These are phyloP conservation scores for Kodamaea leandrae DNA, from an alignment of 805 yeast species.

Conservation along the genomic window DNA sequence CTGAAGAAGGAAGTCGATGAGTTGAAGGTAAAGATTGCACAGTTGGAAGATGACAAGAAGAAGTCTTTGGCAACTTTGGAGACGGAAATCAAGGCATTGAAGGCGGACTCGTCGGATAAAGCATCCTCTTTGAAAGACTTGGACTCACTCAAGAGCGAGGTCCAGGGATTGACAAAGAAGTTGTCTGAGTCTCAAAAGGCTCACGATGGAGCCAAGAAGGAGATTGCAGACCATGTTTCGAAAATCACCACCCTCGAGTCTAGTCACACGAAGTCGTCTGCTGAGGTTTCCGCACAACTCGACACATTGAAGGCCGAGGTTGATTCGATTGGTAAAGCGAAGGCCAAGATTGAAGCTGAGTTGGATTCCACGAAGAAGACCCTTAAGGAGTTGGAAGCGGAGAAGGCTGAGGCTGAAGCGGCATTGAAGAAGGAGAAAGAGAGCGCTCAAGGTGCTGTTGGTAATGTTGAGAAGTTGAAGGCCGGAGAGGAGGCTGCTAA, in stretches of 20 bases:
- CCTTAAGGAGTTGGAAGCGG: background rate
- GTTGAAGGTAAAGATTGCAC: background rate
- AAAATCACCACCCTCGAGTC: slow-evolving; percentile 2
- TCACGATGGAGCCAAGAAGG: background rate
- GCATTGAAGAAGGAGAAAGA: background rate
- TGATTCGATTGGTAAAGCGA: background rate
- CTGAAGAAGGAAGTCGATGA: slow-evolving; percentile 4
- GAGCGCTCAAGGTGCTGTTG: background rate
- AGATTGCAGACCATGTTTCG: background rate
- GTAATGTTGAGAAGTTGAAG: background rate
- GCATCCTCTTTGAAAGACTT: slow-evolving; percentile 1
- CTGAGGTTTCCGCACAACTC: background rate
- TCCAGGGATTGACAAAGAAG: background rate
- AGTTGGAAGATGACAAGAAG: background rate
- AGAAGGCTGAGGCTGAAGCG: background rate
- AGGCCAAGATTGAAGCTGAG: background rate
- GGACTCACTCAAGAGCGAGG: slow-evolving; percentile 2
- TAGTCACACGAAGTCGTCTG: background rate
- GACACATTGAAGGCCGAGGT: background rate
- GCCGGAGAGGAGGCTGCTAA: background rate
- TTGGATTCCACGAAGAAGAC: no score
- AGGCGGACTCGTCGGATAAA: background rate
- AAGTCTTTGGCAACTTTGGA: slow-evolving; percentile 2
- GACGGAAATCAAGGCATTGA: slow-evolving; percentile 3
- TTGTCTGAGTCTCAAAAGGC: background rate